Base-by-base conservation (phyloP, 2,329 filamentous ascomycete genomes). In the Pseudogymnoascus sp. region DNA sequence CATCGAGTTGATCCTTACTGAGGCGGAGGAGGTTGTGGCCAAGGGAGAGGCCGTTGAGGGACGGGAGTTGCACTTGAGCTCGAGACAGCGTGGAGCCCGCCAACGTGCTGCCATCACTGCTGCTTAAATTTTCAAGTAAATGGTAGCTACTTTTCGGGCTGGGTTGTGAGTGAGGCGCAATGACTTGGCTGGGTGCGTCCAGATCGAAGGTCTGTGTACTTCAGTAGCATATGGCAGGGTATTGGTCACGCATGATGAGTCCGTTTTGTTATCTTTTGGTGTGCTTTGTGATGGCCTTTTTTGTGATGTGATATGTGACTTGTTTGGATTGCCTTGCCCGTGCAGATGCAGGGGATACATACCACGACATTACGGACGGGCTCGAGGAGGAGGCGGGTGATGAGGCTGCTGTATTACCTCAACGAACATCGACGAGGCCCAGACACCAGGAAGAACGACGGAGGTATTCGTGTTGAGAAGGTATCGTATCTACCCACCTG, bases 1-100 rank as follows among this genome's bases (percentile, higher is more conserved):
- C 88, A 96, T 99, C 80, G 95, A 99, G 85, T 84, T 99, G 75
- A 99, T 99, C 87, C 87, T 99, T 73, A 96, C 93, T 76, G 95
- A 99, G 87, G 92, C 85, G 74, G 89, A 95, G 76, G 95, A 99
- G 86, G 86, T 89, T 73, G 91, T 99, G 73, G 86, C 92, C 82
- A 99, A 99, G 88, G 87, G 87, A 67, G 83, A 87, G 72, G 78
- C 85, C 67, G 83, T 86, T 72, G 83, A 81, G 68, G 80, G 82
- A 73, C 85, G 86, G 72, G 83, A 88, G 72, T 74, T 78, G 69
- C 89, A 87, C 78, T 84, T 99, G 76, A 89, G 80, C 84, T 90
- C 89, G 75, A 90, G 93, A 84, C 94, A 99, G 87, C 92, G 92
- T 77, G 94, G 91, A 76, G 77, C 79, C 72, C 83, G 83, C 70